Evolutionary conservation across 129 eudicot genomes (phyloP).

Genomic region (Ambrosia trifida): DNA sequence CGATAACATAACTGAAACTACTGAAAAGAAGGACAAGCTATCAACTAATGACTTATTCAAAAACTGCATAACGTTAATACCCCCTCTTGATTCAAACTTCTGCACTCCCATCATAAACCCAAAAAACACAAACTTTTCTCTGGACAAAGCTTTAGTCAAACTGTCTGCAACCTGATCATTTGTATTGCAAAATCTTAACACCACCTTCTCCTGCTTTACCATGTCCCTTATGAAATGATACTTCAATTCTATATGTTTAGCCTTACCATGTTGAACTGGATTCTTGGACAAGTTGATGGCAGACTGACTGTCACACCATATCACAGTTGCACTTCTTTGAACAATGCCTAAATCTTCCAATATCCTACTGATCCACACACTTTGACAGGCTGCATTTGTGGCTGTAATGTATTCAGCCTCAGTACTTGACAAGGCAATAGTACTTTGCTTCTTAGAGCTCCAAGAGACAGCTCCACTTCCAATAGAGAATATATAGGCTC

Average conservation of each 20-base stretch:
- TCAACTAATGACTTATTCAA: too few relatives aligned
- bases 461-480: constrained; percentile 3
- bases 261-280: too few relatives aligned
- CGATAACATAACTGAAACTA: too few relatives aligned
- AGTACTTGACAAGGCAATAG: not conserved
- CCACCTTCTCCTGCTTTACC: not conserved
- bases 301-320: not conserved
- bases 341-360: not conserved
- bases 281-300: not conserved
- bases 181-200: not conserved
- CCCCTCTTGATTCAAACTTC: too few relatives aligned
- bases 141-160: not conserved
- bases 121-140: too few relatives aligned
- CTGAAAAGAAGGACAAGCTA: too few relatives aligned
- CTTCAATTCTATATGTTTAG: not conserved
- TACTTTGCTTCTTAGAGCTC: constrained; percentile 14
- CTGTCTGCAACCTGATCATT: not conserved
- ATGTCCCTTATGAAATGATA: not conserved
- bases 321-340: not conserved
- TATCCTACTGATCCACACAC: not conserved
- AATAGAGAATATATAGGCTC: not conserved
- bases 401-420: too few relatives aligned
- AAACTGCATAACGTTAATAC: too few relatives aligned
- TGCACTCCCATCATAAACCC: too few relatives aligned
- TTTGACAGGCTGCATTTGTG: constrained; percentile 4